A percentile compares a stretch with the other conserved stretches of the same genome.
phyloP scores from a whole-genome alignment of 2,329 filamentous ascomycete genomes.

The Fusarium oxysporum region DNA sequence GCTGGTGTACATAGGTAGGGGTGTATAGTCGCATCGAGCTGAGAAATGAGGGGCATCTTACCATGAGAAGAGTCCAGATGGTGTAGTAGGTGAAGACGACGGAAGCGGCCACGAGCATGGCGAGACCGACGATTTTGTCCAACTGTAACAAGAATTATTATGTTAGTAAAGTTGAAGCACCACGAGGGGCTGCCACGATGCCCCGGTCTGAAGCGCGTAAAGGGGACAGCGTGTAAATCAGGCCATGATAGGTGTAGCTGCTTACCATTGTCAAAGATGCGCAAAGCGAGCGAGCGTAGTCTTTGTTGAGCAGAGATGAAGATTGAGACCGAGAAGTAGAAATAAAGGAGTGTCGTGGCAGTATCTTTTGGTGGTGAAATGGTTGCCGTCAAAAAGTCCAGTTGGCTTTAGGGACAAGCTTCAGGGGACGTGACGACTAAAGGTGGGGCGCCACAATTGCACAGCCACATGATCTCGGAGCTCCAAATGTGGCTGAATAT shows the following conservation, averaged over 20 bases:
- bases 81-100: slow-evolving; percentile 87
- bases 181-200: slow-evolving; percentile 41
- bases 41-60: slow-evolving; percentile 56
- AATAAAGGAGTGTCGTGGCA: slow-evolving; percentile 42
- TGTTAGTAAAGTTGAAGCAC: slow-evolving; percentile 26
- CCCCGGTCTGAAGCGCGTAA: slow-evolving; percentile 28
- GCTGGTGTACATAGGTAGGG: background rate
- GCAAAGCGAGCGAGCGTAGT: slow-evolving; percentile 33
- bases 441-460: slow-evolving; percentile 28
- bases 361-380: slow-evolving; percentile 28
- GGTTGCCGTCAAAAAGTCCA: slow-evolving; percentile 35
- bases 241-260: background rate
- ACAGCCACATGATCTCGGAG: slow-evolving; percentile 11
- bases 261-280: slow-evolving; percentile 43
- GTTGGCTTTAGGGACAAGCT: slow-evolving; percentile 30
- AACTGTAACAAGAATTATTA: slow-evolving; percentile 67
- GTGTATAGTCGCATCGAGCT: slow-evolving; percentile 1
- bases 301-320: slow-evolving; percentile 22
- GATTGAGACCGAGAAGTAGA: slow-evolving; percentile 7
- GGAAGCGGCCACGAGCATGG: slow-evolving; percentile 74
- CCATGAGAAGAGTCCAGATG: slow-evolving; percentile 97
- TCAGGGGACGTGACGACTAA: slow-evolving; percentile 30
- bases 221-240: slow-evolving; percentile 35
- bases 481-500: slow-evolving; percentile 19
- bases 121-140: slow-evolving; percentile 81